Conservation (phyloP, 176 grass and related monocot species). For the Bromus sterilis region DNA sequence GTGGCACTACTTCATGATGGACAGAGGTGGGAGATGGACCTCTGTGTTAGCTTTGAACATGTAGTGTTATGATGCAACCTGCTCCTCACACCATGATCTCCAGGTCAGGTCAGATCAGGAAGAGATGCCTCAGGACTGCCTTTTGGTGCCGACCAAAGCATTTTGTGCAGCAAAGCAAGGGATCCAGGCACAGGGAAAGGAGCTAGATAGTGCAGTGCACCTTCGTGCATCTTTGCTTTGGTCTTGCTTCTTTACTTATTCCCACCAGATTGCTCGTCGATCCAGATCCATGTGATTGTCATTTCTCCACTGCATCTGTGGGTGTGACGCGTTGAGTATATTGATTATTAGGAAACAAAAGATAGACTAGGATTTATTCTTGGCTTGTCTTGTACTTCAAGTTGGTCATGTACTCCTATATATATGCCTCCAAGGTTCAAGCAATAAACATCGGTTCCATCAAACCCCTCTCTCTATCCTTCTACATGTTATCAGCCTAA, state of each 20-base stretch:
- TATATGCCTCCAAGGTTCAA: too few species aligned
- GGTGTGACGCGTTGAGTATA: too few species aligned
- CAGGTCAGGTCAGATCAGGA: neutral
- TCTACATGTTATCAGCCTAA: too few species aligned
- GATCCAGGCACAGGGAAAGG: conserved; percentile 24
- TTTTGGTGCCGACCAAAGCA: conserved; percentile 1
- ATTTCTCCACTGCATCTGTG: neutral
- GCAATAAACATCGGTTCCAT: too few species aligned
- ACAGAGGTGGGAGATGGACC: neutral
- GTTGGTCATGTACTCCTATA: too few species aligned
- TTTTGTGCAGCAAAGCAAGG: conserved; percentile 9
- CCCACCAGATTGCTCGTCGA: neutral
- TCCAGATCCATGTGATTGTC: neutral
- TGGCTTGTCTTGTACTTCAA: too few species aligned
- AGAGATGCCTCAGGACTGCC: neutral
- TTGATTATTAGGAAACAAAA: too few species aligned
- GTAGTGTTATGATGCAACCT: neutral
- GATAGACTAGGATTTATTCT: too few species aligned
- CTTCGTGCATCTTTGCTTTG: neutral
- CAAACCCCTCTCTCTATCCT: too few species aligned
- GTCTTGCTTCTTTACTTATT: neutral
- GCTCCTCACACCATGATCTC: neutral
- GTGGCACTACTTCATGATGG: neutral
- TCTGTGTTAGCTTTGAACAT: neutral
- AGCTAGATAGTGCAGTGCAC: neutral